Conservation (phyloP, 352 stramenopile genomes). For the Elongisporangium prolatum region DNA sequence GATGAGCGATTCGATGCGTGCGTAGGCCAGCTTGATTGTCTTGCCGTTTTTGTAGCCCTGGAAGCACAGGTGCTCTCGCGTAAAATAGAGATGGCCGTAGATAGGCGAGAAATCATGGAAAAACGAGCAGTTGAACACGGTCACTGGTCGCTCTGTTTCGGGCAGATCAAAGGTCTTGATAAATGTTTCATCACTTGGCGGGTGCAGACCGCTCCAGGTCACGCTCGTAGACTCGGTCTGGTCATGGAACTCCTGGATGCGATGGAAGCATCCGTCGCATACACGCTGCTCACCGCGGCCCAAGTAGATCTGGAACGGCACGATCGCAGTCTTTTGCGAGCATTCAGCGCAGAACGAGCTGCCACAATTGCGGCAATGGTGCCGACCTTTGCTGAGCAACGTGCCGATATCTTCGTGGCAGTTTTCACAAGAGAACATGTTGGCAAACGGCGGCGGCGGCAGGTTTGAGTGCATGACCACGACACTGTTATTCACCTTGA, state of each 20-base stretch:
- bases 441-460: conserved; percentile 61
- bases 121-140: conserved; percentile 73
- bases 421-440: conserved; percentile 73
- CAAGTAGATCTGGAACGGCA: conserved; percentile 63
- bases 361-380: conserved; percentile 81
- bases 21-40: conserved; percentile 56
- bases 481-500: conserved; percentile 27
- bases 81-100: conserved; percentile 74
- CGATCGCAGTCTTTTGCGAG: conserved; percentile 40
- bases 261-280: conserved; percentile 68
- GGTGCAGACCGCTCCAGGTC: conserved; percentile 59
- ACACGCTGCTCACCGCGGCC: conserved; percentile 56
- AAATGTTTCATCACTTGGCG: conserved; percentile 26
- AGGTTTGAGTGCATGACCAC: conserved; percentile 51
- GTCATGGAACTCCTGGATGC: conserved; percentile 67
- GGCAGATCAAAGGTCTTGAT: conserved; percentile 40
- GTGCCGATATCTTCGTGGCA: conserved; percentile 73
- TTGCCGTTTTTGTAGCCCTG: conserved; percentile 40
- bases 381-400: conserved; percentile 55
- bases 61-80: conserved; percentile 66
- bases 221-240: conserved; percentile 53
- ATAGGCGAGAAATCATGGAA: conserved; percentile 68
- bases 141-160: conserved; percentile 36
- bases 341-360: conserved; percentile 70
- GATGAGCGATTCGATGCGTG: conserved; percentile 53